Conservation (phyloP, 2,329 filamentous ascomycete genomes). For the Huntiella decipiens region DNA sequence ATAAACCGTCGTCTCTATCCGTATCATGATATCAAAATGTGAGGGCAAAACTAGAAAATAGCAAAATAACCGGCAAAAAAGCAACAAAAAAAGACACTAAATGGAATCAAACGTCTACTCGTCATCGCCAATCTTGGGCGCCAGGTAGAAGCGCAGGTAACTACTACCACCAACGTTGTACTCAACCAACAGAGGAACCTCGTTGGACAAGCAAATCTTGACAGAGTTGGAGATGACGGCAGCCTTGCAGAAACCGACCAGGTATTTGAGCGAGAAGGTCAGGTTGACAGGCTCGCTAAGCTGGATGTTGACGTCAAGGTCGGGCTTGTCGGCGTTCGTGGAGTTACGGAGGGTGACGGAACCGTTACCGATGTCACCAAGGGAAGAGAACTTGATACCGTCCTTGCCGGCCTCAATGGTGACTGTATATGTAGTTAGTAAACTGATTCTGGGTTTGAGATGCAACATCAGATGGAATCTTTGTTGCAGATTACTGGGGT, state of each 20-base stretch:
- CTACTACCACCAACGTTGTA: slow-evolving; percentile 66
- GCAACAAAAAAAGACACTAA: slow-evolving; percentile 1
- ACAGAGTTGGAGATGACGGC: slow-evolving; percentile 63
- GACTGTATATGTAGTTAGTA: slow-evolving; percentile 32
- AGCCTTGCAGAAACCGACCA: slow-evolving; percentile 99
- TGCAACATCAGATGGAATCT: not conserved
- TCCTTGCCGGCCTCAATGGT: slow-evolving; percentile 94
- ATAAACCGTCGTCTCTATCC: slow-evolving; percentile 2
- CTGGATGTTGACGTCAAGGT: slow-evolving; percentile 71
- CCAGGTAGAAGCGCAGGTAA: slow-evolving; percentile 91
- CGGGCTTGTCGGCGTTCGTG: slow-evolving; percentile 74
- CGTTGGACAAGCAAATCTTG: slow-evolving; percentile 84
- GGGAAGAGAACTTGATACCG: slow-evolving; percentile 84
- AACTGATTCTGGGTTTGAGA: no score
- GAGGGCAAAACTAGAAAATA: not conserved
- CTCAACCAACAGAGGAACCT: slow-evolving; percentile 90
- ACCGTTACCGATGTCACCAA: slow-evolving; percentile 89
- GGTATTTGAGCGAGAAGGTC: slow-evolving; percentile 97
- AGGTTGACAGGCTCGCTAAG: slow-evolving; percentile 82
- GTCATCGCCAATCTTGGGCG: slow-evolving; percentile 46
- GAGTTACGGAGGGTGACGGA: slow-evolving; percentile 80
- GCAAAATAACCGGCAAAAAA: not conserved
- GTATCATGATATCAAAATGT: slow-evolving; percentile 10
- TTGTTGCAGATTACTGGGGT: not conserved
- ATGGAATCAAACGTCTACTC: slow-evolving; percentile 13